Conservation (phyloP, 495 filamentous ascomycete species). For the Penicillium egyptiacum region DNA sequence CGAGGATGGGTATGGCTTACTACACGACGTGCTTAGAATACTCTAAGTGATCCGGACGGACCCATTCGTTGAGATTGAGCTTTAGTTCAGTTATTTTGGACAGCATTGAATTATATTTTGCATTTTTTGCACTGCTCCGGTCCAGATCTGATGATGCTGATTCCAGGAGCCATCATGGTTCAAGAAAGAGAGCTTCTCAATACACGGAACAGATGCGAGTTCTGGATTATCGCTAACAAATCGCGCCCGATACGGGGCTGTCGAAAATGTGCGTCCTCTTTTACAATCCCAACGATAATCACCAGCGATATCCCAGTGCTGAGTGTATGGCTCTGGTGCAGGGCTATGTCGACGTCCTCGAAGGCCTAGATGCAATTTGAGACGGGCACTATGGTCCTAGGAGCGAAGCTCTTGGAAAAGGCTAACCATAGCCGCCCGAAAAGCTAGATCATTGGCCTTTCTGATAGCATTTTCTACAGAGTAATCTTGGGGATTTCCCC, state of each 20-base stretch:
- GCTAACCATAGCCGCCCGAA: not conserved
- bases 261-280: not conserved
- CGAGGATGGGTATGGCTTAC: slow-evolving; percentile 1
- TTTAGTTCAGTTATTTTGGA: not conserved
- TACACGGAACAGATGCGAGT: not conserved
- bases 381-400: not conserved
- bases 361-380: not conserved
- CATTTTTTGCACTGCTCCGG: not conserved
- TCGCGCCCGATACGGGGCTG: not conserved
- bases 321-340: not conserved
- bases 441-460: slow-evolving; percentile 2
- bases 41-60: slow-evolving; percentile 1
- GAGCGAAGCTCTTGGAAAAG: not conserved
- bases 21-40: not conserved
- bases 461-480: not conserved
- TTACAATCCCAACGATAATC: not conserved
- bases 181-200: not conserved
- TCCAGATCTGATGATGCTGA: not conserved
- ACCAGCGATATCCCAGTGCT: not conserved
- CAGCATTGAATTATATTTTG: slow-evolving; percentile 1
- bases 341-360: not conserved
- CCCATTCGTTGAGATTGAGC: slow-evolving; percentile 4
- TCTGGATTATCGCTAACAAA: not conserved
- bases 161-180: not conserved
- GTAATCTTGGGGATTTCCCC: not conserved